Evolutionary conservation across 805 yeast species (phyloP).

Genomic region (Wickerhamiella alocasiicola): DNA sequence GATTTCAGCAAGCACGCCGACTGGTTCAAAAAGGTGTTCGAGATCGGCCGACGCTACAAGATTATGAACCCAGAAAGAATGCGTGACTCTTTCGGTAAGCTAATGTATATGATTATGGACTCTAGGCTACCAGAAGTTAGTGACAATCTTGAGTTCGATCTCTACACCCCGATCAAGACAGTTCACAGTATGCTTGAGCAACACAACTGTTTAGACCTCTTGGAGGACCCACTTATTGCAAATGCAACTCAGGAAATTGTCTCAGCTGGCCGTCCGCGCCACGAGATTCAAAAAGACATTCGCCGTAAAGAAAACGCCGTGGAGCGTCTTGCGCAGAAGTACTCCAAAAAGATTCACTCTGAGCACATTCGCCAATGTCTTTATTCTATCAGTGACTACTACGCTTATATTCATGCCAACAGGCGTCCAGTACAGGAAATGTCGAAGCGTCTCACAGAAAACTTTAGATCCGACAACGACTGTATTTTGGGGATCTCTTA

Average conservation of each 20-base stretch:
- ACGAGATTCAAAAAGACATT: slow-evolving; percentile 45
- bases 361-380: slow-evolving; percentile 61
- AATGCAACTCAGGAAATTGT: slow-evolving; percentile 58
- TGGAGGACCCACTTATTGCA: slow-evolving; percentile 46
- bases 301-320: slow-evolving; percentile 58
- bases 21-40: slow-evolving; percentile 62
- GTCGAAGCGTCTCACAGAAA: slow-evolving; percentile 38
- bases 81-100: slow-evolving; percentile 67
- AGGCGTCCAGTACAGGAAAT: slow-evolving; percentile 55
- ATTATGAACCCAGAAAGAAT: slow-evolving; percentile 75
- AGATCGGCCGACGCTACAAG: slow-evolving; percentile 68
- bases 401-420: slow-evolving; percentile 57
- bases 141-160: slow-evolving; percentile 61
- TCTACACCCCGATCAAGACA: slow-evolving; percentile 59
- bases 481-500: slow-evolving; percentile 49
- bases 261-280: slow-evolving; percentile 44
- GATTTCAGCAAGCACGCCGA: slow-evolving; percentile 57
- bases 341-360: slow-evolving; percentile 22
- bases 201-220: slow-evolving; percentile 31
- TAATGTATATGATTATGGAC: slow-evolving; percentile 79
- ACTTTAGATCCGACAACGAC: slow-evolving; percentile 31
- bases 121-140: slow-evolving; percentile 60
- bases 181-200: slow-evolving; percentile 38
- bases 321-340: slow-evolving; percentile 42
- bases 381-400: slow-evolving; percentile 70